phyloP scores from a whole-genome alignment of 257 asterid species.

The Fraxinus quadrangulata region DNA sequence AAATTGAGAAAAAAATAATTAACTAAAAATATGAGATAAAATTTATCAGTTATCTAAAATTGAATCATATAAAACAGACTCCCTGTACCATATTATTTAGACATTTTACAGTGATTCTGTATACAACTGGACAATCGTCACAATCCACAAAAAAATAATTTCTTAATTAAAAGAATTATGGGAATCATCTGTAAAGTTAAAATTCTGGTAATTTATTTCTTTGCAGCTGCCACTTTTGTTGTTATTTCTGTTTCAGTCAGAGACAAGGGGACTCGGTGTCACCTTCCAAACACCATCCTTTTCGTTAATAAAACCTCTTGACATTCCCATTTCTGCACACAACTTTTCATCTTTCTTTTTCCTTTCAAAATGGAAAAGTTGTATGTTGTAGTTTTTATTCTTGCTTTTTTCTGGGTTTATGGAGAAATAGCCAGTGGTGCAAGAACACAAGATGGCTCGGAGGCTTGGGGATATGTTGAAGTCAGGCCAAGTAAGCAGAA shows the following conservation, averaged over 20 bases:
- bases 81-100: neutral
- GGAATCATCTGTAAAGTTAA: conserved; percentile 31
- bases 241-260: conserved; percentile 22
- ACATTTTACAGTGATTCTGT: neutral
- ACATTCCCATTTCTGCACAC: conserved; percentile 13
- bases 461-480: conserved; percentile 93
- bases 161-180: conserved; percentile 14
- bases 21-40: too few species aligned
- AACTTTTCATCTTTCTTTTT: neutral
- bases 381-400: conserved; percentile 30
- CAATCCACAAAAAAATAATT: neutral
- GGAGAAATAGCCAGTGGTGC: conserved; percentile 40
- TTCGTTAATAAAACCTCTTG: neutral
- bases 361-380: conserved; percentile 43
- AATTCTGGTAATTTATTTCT: conserved; percentile 6
- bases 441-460: conserved; percentile 67
- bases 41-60: too few species aligned
- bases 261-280: conserved; percentile 1
- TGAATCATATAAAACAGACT: too few species aligned
- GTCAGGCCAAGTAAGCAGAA: conserved; percentile 78
- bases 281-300: conserved; percentile 4
- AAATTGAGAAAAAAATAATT: too few species aligned
- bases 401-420: conserved; percentile 32
- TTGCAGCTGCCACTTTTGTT: conserved; percentile 21
- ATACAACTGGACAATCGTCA: conserved; percentile 24